Base-by-base conservation (phyloP, 2,329 filamentous ascomycete species). In the Hypoxylon sp. region DNA sequence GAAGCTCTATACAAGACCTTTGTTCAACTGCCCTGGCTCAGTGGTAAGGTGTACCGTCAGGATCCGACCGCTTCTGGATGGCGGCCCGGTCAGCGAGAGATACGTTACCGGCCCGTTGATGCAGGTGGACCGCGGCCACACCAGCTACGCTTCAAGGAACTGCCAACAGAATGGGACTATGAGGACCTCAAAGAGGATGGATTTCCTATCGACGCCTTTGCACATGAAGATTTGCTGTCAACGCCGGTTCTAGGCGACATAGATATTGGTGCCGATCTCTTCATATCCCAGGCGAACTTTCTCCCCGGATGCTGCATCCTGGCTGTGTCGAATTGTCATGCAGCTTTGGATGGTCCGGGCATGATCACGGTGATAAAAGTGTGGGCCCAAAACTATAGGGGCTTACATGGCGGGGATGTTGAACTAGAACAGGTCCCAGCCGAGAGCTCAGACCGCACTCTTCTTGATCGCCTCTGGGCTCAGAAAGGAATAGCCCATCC, bases 141-240 rank as follows among this genome's bases (percentile, higher is more conserved):
- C 27, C 49, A 53, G 6, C 30, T 53, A 30, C 27, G 14, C 89
- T 81, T 54, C 48, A 68, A 72, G 2, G 50, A 71, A 25, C 66
- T 70, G 1, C 25, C 61, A 1, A n/a, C 59, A 0, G 49, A 58
- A 6, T 10, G 59, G 7, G 55, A 37, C 20, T 74, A 64, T 35
- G 71, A 51, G 0, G 65, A 66, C 1, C 48, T 74, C 6, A 56
- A 51, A 13, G 71, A 76, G 31, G n/a, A 11, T 6, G 61, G 70
- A 31, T 71, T 76, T 61, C 61, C 71, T 37, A 22, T 64, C 22
- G 31, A 69, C 53, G 53, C 62, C 20, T 72, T 70, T 31, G 42
- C 37, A 8, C 68, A 74, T 17, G 61, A 66, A 1, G 53, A 69
- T 13, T 3, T 73, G 20, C n/a, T 62, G 22, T 14, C 30, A 3